These are phyloP conservation scores for Fusarium siculi DNA, from an alignment of 2,329 filamentous ascomycete genomes.

Conservation along the genomic window DNA sequence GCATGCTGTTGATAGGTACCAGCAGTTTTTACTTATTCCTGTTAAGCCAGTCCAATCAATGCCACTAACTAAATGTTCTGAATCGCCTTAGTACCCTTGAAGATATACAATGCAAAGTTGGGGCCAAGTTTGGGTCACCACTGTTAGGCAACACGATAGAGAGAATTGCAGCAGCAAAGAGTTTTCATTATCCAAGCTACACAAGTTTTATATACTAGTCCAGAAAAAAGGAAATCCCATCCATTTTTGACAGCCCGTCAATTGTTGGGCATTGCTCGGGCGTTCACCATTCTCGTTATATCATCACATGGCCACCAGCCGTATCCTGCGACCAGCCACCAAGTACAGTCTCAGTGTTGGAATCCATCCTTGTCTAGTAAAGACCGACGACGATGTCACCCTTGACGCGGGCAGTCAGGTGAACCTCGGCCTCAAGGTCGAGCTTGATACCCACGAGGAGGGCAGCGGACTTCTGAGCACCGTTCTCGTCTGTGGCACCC, in stretches of 20 bases:
- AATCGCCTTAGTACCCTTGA: not conserved
- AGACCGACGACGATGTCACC: conserved; percentile 67
- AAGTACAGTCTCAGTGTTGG: not conserved
- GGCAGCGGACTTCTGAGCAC: conserved; percentile 66
- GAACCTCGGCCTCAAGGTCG: conserved; percentile 70
- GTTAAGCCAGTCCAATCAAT: not conserved
- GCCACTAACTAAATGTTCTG: not conserved
- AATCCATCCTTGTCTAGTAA: conserved; percentile 32
- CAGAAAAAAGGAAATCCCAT: conserved; percentile 28
- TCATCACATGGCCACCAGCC: conserved; percentile 33
- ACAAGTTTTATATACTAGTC: conserved; percentile 24
- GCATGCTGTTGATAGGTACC: not conserved
- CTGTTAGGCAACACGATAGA: not conserved
- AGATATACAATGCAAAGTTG: not conserved
- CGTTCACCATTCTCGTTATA: conserved; percentile 33
- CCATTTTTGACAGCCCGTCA: conserved; percentile 31
- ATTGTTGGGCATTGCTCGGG: conserved; percentile 31
- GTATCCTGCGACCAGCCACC: conserved; percentile 30
- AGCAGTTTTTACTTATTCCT: too few relatives aligned
- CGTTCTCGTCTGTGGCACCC: conserved; percentile 66
- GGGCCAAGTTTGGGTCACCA: not conserved
- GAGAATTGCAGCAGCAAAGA: conserved; percentile 27
- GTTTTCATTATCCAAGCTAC: conserved; percentile 32
- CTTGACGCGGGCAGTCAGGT: conserved; percentile 68
- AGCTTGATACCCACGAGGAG: conserved; percentile 72